phyloP scores from a whole-genome alignment of 169 alveolate genomes.

The Plasmodium vinckei region DNA sequence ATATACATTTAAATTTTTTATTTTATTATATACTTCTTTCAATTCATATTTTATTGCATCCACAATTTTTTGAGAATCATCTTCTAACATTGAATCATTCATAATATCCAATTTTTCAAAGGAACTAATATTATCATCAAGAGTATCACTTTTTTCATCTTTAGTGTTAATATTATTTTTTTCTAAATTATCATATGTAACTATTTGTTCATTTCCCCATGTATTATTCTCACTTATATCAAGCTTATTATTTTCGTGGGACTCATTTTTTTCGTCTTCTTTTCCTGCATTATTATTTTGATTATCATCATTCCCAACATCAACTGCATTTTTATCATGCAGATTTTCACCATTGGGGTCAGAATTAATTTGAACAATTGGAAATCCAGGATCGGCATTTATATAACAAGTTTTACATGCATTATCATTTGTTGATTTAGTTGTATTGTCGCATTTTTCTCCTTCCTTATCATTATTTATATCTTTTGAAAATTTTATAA shows the following conservation, averaged over 20 bases:
- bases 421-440: no score
- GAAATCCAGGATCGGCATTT: no score
- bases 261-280: not conserved
- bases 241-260: not conserved
- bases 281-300: not conserved
- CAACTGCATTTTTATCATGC: no score
- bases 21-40: constrained; percentile 43
- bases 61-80: constrained; percentile 17
- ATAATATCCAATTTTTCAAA: not conserved
- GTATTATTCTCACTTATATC: not conserved
- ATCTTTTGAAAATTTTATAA: not conserved
- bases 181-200: constrained; percentile 36
- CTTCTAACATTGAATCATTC: constrained; percentile 21
- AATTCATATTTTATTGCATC: constrained; percentile 46
- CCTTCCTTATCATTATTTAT: no score
- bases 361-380: no score
- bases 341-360: no score
- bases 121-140: not conserved
- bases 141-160: not conserved
- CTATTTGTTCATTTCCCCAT: constrained; percentile 29
- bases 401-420: no score
- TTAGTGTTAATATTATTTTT: not conserved
- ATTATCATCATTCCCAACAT: constrained; percentile 1
- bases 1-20: constrained; percentile 28
- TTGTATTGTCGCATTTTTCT: no score